Evolutionary conservation across 768 basidiomycete genomes (phyloP), one percentile per base, ranked within the genome.

Genomic region (Kwoniella sp.): DNA sequence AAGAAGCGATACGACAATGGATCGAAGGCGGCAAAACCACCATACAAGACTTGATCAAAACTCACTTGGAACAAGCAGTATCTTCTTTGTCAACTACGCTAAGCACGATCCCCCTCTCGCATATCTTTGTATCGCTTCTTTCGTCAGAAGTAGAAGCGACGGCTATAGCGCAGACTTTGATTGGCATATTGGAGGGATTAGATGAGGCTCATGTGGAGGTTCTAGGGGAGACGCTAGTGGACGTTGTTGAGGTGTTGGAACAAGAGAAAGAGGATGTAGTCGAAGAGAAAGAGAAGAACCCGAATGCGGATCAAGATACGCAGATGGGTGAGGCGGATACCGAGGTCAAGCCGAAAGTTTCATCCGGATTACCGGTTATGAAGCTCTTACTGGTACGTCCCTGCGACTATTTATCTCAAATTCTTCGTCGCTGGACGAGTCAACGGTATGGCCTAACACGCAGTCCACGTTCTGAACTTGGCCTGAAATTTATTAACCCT

Each of bases 311-410:
- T 44, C 54, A 57, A 44, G 63, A 37, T 44, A 54, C 51, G 22
- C 67, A 63, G 19, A 62, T 55, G 26, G 60, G 59, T 36, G 61
- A 37, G 22, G 52, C 19, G 26, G 48, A 19, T 1, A 51, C 9
- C 26, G 27, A 58, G 36, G 22, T 37, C 15, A 57, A 30, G 19
- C 37, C 58, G 19, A 59, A 59, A 21, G 50, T 58, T 13, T 12
- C 48, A 27, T 55, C 49, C 69, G 25, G 66, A 57, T 21, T 63
- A 7, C 49, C 55, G 22, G 62, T 74, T 21, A 36, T 77, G 30
- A 72, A 73, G 47, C 15, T 52, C n/a, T 62, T 72, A 15, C 51
- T 73, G 8, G 69, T 71, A 52, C 51, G 74, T 67, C 37, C 25
- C 22, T 8, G 13, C 36, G 55, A 44, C 17, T 44, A 13, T 33